Percentiles rank a stretch among this genome's conserved stretches.
Evolutionary conservation across 2,329 filamentous ascomycete species (phyloP).

Genomic region (Pseudohalonectria lignicola): DNA sequence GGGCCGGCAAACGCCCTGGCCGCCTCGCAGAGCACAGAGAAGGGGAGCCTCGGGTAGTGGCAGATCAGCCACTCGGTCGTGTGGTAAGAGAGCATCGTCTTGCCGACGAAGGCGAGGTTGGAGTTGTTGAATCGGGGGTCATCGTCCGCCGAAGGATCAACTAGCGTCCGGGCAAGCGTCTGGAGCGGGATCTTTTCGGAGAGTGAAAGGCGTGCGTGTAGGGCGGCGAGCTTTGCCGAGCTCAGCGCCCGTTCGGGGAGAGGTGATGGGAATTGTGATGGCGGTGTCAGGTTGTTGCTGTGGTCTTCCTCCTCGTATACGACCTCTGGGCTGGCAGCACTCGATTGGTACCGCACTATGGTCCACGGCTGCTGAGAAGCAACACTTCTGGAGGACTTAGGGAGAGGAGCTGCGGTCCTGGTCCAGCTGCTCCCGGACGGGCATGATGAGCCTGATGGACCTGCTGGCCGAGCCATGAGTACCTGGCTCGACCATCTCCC

Average conservation of each 20-base stretch:
- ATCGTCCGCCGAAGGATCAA: conserved; percentile 75
- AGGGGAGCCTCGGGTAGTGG: conserved; percentile 83
- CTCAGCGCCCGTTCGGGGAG: conserved; percentile 51
- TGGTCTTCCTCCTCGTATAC: conserved; percentile 9
- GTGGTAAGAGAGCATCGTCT: conserved; percentile 78
- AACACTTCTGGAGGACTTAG: no score
- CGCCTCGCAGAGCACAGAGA: conserved; percentile 76
- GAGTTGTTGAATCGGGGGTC: conserved; percentile 80
- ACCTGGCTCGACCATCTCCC: conserved; percentile 49
- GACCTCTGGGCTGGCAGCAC: conserved; percentile 1
- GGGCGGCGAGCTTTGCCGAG: conserved; percentile 84
- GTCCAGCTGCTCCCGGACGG: conserved; percentile 2
- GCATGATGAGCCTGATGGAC: conserved; percentile 4
- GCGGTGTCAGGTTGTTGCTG: conserved; percentile 8
- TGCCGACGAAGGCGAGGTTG: conserved; percentile 70
- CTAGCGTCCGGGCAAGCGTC: conserved; percentile 74
- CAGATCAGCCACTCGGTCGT: conserved; percentile 79
- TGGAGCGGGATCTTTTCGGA: conserved; percentile 72
- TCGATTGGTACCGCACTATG: conserved; percentile 10
- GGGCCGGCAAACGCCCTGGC: conserved; percentile 76
- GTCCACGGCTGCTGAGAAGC: background rate
- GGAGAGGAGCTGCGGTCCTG: no score
- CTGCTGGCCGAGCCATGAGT: conserved; percentile 36
- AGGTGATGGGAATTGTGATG: conserved; percentile 67
- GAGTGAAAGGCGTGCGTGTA: conserved; percentile 81